These are phyloP conservation scores for Ceratocystis diversiconidia DNA, from an alignment of 2,329 filamentous ascomycete species.

Conservation along the genomic window DNA sequence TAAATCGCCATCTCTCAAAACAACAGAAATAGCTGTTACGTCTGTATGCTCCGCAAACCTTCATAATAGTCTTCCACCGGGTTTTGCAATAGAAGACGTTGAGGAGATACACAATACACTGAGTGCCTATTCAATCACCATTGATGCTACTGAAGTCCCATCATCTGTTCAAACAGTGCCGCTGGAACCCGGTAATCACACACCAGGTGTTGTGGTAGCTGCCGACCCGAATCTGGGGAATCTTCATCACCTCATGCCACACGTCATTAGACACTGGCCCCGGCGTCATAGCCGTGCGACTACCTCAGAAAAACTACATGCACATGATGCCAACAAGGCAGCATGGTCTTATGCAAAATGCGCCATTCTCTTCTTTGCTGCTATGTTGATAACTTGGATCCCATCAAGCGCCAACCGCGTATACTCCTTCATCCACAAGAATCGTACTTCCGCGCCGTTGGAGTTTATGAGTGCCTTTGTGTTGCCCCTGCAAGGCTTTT, in stretches of 20 bases:
- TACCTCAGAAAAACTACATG: slow-evolving; percentile 20
- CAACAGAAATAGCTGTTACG: slow-evolving; percentile 42
- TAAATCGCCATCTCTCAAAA: slow-evolving; percentile 32
- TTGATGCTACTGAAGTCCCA: slow-evolving; percentile 47
- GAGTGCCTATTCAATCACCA: slow-evolving; percentile 46
- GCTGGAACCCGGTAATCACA: slow-evolving; percentile 58
- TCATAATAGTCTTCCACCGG: not conserved
- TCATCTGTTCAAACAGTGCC: slow-evolving; percentile 45
- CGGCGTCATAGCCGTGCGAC: slow-evolving; percentile 18
- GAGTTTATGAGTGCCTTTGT: slow-evolving; percentile 56
- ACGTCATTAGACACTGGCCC: not conserved
- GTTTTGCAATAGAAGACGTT: not conserved
- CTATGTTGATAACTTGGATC: slow-evolving; percentile 54
- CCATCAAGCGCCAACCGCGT: slow-evolving; percentile 59
- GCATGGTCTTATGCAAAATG: slow-evolving; percentile 52
- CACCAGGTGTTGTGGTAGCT: slow-evolving; percentile 54
- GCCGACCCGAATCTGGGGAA: slow-evolving; percentile 34
- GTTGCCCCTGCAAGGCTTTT: slow-evolving; percentile 61
- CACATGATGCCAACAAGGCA: slow-evolving; percentile 39
- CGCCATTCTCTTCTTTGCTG: slow-evolving; percentile 50
- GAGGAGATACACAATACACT: slow-evolving; percentile 24
- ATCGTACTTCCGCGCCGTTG: slow-evolving; percentile 37
- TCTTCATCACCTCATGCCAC: not conserved
- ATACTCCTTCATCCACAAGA: slow-evolving; percentile 44
- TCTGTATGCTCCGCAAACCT: slow-evolving; percentile 25